phyloP scores from a whole-genome alignment of 768 basidiomycete genomes.

The Pulveroboletus frians region DNA sequence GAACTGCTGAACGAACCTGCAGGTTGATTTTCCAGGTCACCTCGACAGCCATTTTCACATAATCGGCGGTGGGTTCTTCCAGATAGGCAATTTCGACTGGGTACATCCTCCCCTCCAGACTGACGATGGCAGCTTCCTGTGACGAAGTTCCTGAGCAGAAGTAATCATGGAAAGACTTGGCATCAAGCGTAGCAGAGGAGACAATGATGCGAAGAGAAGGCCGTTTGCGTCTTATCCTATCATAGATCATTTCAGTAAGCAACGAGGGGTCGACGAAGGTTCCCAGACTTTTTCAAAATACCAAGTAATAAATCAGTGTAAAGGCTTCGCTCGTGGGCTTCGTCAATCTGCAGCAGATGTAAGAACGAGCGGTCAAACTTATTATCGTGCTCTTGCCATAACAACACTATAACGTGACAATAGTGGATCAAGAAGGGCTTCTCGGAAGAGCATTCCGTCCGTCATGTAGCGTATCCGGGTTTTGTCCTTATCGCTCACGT shows the following conservation, averaged over 20 bases:
- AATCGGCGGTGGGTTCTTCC: conserved; percentile 70
- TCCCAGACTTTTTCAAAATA: conserved; percentile 79
- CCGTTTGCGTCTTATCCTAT: conserved; percentile 86
- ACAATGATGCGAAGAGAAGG: conserved; percentile 87
- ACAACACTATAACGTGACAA: conserved; percentile 91
- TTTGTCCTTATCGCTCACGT: conserved; percentile 75
- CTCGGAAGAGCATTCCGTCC: conserved; percentile 96
- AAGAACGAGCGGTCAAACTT: background rate
- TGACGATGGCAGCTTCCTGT: conserved; percentile 77
- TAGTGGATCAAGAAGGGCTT: conserved; percentile 87
- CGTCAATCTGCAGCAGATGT: conserved; percentile 66
- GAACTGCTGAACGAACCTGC: conserved; percentile 46
- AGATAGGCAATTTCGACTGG: conserved; percentile 93
- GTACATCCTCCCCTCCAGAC: conserved; percentile 90
- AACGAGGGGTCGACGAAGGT: background rate
- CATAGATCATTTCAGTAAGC: conserved; percentile 1
- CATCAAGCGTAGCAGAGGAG: conserved; percentile 96
- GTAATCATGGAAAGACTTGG: conserved; percentile 81
- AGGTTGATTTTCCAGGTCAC: conserved; percentile 77
- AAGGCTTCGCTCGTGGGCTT: conserved; percentile 94
- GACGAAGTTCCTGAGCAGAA: conserved; percentile 63
- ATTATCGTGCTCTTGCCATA: conserved; percentile 57
- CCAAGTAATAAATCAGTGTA: conserved; percentile 94
- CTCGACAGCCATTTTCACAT: conserved; percentile 76
- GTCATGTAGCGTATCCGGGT: conserved; percentile 96